Conservation (phyloP, 345 rosid genomes). For the Gossypium arboreum region DNA sequence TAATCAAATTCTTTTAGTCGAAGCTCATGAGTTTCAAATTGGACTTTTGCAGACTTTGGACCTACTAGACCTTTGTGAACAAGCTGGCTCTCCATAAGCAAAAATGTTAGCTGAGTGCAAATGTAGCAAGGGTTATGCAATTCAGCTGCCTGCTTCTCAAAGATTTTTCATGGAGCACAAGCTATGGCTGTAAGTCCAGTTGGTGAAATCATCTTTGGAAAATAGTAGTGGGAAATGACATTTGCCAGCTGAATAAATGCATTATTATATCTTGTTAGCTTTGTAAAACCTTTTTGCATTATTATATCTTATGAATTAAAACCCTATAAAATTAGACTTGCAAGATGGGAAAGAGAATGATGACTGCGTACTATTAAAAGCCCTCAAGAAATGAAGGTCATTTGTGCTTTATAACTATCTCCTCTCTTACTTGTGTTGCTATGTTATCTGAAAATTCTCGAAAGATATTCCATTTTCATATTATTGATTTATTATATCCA, state of each 20-base stretch:
- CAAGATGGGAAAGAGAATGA: slow-evolving; percentile 28
- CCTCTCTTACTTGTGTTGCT: neutral
- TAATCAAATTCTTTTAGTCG: neutral
- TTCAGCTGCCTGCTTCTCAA: slow-evolving; percentile 30
- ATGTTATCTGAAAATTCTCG: neutral
- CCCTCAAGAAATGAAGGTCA: slow-evolving; percentile 20
- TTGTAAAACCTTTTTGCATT: slow-evolving; percentile 10
- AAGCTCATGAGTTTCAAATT: neutral
- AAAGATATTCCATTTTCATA: neutral
- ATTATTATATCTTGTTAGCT: slow-evolving; percentile 22
- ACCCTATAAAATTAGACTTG: slow-evolving; percentile 19
- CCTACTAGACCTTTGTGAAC: slow-evolving; percentile 88
- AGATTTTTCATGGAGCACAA: slow-evolving; percentile 44
- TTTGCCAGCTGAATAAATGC: slow-evolving; percentile 33
- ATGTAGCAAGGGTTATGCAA: slow-evolving; percentile 26
- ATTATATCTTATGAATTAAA: slow-evolving; percentile 16
- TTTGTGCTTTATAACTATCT: neutral
- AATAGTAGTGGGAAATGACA: slow-evolving; percentile 25
- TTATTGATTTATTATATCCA: neutral
- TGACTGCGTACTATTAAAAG: neutral
- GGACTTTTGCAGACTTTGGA: slow-evolving; percentile 71
- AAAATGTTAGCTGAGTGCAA: slow-evolving; percentile 14
- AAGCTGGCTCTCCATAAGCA: slow-evolving; percentile 69
- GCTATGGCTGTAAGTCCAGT: slow-evolving; percentile 36
- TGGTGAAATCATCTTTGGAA: slow-evolving; percentile 27